Evolutionary conservation across 2,329 filamentous ascomycete species (phyloP), one percentile per base, ranked within the genome.

Genomic region (Cladobotryum mycophilum): DNA sequence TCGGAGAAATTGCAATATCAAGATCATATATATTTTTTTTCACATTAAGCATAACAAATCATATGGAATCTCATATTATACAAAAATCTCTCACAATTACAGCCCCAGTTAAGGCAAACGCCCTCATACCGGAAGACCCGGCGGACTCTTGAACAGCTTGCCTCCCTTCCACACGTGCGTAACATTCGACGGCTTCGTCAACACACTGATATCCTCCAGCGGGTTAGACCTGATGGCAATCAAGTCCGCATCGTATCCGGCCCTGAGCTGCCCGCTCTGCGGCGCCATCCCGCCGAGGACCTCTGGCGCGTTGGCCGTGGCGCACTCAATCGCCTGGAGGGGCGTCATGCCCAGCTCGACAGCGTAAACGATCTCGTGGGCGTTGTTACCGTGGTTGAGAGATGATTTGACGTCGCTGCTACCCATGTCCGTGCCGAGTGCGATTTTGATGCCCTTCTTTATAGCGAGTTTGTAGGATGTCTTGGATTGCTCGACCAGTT

Each of bases 301-400:
- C 44, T 73, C 59, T 13, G 74, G 72, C 1, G 68, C 73, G 45
- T 58, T 60, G n/a, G 56, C 72, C 5, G 76, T 78, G 4, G 69
- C 73, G 30, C 73, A 71, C 59, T 79, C 73, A 53, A 80, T 77
- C 6, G 76, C 75, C 58, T 76, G 61, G 41, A 79, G 57, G 3
- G 72, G 69, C 4, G 70, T 70, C 71, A 79, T 70, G 1, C 76
- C 76, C 8, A 71, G 71, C 44, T 73, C 64, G 37, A 76, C 70
- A 3, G 74, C 75, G 58, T 71, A 75, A 15, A 62, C 58, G 18
- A 79, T 60, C 61, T 80, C 76, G 40, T 66, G 53, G 0, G 70
- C 70, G 57, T 67, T 69, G 44, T 71, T 68, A 4, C 55, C 55
- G 34, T 57, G 55, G 11, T 54, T 53, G 25, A 57, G 52, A 11